phyloP scores from a whole-genome alignment of 345 rosid species.

The Trapa incisa region DNA sequence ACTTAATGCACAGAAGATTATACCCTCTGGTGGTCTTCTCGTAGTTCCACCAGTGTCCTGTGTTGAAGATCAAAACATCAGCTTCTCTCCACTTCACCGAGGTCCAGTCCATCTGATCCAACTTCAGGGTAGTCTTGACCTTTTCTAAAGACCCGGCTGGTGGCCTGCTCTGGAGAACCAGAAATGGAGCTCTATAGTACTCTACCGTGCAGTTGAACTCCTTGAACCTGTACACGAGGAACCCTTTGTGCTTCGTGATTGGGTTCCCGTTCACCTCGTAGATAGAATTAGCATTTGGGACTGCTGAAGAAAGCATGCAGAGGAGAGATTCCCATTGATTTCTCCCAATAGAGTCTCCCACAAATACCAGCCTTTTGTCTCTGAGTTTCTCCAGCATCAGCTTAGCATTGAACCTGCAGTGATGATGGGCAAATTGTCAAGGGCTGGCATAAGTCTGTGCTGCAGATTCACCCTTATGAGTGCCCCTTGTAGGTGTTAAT shows the following conservation, averaged over 20 bases:
- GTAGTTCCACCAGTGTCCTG: conserved; percentile 94
- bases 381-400: conserved; percentile 70
- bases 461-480: too few species aligned
- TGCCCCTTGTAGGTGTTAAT: too few species aligned
- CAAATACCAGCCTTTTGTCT: conserved; percentile 68
- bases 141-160: conserved; percentile 38
- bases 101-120: conserved; percentile 80
- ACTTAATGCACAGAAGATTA: background rate
- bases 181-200: conserved; percentile 75
- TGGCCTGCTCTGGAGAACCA: conserved; percentile 68
- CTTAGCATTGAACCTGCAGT: conserved; percentile 56
- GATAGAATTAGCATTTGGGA: conserved; percentile 42
- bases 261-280: conserved; percentile 84
- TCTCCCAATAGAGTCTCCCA: conserved; percentile 93
- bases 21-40: conserved; percentile 85
- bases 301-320: conserved; percentile 68
- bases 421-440: too few species aligned
- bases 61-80: conserved; percentile 65
- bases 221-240: conserved; percentile 59
- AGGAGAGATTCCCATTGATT: conserved; percentile 94
- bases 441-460: too few species aligned
- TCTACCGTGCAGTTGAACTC: conserved; percentile 82
- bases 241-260: conserved; percentile 84
- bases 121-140: conserved; percentile 61
- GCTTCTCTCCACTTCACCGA: conserved; percentile 56